A percentile compares a stretch with the other conserved stretches of the same genome.
These are phyloP conservation scores for Crinitomyces ghanaensis DNA, from an alignment of 805 yeast genomes.

Conservation along the genomic window DNA sequence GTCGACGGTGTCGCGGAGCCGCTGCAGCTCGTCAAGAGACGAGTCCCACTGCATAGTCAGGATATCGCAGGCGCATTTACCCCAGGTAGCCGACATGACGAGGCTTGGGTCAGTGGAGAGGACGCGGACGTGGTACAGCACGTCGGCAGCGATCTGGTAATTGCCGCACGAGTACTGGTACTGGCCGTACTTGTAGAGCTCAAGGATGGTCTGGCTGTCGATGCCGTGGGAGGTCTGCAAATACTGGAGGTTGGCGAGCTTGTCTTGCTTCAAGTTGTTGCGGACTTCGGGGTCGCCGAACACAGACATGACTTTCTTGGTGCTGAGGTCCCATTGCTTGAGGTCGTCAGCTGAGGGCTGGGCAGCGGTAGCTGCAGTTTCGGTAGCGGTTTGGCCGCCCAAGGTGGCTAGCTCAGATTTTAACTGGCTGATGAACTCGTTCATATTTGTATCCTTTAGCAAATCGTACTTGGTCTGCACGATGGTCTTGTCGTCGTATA, in stretches of 20 bases:
- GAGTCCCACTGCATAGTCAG: constrained; percentile 41
- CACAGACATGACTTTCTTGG: constrained; percentile 36
- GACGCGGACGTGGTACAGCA: constrained; percentile 45
- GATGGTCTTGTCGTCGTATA: constrained; percentile 36
- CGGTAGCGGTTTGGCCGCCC: constrained; percentile 24
- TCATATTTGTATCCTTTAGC: constrained; percentile 48
- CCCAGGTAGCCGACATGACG: constrained; percentile 53
- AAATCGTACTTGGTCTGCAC: constrained; percentile 40
- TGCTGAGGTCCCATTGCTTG: constrained; percentile 27
- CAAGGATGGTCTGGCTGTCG: constrained; percentile 33
- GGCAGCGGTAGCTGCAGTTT: too few relatives aligned
- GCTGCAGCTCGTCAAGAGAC: constrained; percentile 41
- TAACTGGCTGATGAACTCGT: constrained; percentile 36
- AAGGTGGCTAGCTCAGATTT: constrained; percentile 33
- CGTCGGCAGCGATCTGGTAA: constrained; percentile 47
- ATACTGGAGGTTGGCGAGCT: constrained; percentile 39
- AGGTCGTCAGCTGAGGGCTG: too few relatives aligned
- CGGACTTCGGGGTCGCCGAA: constrained; percentile 40
- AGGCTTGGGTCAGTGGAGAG: constrained; percentile 41
- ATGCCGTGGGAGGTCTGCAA: constrained; percentile 36
- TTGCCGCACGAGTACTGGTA: constrained; percentile 55
- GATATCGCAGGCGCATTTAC: constrained; percentile 52
- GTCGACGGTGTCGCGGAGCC: constrained; percentile 48
- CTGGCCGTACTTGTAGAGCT: constrained; percentile 47
- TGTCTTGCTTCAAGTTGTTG: constrained; percentile 42